phyloP scores from a whole-genome alignment of 1,139 yeast genomes.

The Pichia sp. region DNA sequence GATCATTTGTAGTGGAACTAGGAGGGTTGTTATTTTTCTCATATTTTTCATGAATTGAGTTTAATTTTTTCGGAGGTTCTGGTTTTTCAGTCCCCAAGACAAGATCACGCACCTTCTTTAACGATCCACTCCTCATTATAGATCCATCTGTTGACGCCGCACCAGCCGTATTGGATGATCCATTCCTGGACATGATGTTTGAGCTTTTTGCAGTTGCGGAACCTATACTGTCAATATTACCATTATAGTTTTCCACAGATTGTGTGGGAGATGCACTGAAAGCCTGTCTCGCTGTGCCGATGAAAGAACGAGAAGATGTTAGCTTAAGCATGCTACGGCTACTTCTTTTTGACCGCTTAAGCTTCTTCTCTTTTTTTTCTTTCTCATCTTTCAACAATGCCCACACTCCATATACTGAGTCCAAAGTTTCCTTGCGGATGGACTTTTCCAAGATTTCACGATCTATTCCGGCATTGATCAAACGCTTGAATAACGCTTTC shows the following conservation, averaged over 20 bases:
- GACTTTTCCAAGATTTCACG: slow-evolving; percentile 58
- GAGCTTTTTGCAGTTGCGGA: neutral
- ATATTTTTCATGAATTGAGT: neutral
- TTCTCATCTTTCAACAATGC: slow-evolving; percentile 59
- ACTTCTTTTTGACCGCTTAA: slow-evolving; percentile 41
- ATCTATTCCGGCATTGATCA: slow-evolving; percentile 66
- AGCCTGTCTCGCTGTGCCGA: slow-evolving; percentile 24
- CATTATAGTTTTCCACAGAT: slow-evolving; percentile 1
- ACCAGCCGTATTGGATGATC: slow-evolving; percentile 1
- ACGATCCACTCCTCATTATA: slow-evolving; percentile 3
- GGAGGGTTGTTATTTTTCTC: neutral
- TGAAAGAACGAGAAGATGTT: slow-evolving; percentile 26
- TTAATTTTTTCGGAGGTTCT: neutral
- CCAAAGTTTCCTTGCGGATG: slow-evolving; percentile 61
- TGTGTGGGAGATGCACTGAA: slow-evolving; percentile 20
- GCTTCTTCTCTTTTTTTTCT: slow-evolving; percentile 45
- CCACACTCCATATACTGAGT: slow-evolving; percentile 82
- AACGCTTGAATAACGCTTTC: slow-evolving; percentile 57
- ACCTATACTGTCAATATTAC: neutral
- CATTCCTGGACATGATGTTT: slow-evolving; percentile 8
- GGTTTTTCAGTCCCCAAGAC: neutral
- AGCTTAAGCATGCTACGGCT: slow-evolving; percentile 48
- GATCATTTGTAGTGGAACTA: neutral
- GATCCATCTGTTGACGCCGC: neutral
- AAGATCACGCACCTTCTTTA: slow-evolving; percentile 3